These are phyloP conservation scores for Coix lacrymajobi DNA, from an alignment of 176 grass and related monocot species.

Conservation along the genomic window DNA sequence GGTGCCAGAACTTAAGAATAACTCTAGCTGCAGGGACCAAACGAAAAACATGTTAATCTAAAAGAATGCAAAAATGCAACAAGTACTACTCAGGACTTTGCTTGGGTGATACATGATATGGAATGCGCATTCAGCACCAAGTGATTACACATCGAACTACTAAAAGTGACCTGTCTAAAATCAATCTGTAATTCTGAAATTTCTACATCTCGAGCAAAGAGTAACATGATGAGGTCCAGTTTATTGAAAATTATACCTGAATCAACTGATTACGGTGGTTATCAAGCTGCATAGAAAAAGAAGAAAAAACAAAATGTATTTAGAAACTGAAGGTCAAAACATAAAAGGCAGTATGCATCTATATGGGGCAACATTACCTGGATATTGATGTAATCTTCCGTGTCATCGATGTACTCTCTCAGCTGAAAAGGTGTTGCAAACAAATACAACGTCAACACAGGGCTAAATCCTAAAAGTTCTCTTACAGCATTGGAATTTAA, in stretches of 20 bases:
- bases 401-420: constrained; percentile 98
- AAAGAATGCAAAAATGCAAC: background rate
- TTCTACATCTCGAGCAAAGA: background rate
- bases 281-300: constrained; percentile 56
- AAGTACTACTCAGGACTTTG: background rate
- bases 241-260: constrained; percentile 63
- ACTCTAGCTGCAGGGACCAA: constrained; percentile 57
- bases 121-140: background rate
- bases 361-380: constrained; percentile 47
- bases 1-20: constrained; percentile 94
- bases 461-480: background rate
- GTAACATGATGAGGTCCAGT: background rate
- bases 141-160: background rate
- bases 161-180: background rate
- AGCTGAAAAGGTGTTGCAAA: constrained; percentile 55
- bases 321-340: background rate
- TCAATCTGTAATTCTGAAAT: background rate
- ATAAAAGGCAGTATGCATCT: background rate
- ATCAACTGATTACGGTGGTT: constrained; percentile 99
- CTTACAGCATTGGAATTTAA: constrained; percentile 4
- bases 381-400: constrained; percentile 99
- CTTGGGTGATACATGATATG: background rate
- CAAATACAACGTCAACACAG: constrained; percentile 25
- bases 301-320: background rate
- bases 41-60: background rate